Percentiles rank a stretch among this genome's conserved stretches.
These are phyloP conservation scores for Calonectria fujianensis DNA, from an alignment of 2,329 filamentous ascomycete genomes.

Conservation along the genomic window DNA sequence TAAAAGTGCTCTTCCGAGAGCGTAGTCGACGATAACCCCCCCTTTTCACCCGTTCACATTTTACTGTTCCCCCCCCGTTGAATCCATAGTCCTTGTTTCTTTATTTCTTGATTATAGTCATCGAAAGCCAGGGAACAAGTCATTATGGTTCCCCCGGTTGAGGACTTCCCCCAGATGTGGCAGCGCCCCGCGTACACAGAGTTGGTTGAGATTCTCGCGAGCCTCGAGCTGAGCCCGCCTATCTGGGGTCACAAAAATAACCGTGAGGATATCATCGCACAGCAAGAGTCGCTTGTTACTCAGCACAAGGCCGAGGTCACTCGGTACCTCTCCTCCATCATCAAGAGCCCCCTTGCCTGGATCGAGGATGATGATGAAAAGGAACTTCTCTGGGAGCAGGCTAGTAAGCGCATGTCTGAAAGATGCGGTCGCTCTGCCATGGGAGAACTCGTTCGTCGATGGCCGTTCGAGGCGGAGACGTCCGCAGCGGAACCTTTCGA, in stretches of 20 bases:
- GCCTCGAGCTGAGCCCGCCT: conserved; percentile 79
- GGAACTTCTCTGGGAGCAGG: conserved; percentile 85
- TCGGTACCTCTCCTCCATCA: conserved; percentile 81
- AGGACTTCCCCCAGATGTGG: conserved; percentile 89
- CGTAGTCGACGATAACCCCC: conserved; percentile 27
- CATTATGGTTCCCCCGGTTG: conserved; percentile 60
- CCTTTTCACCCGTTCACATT: conserved; percentile 3
- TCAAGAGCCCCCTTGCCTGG: conserved; percentile 81
- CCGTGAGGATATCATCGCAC: conserved; percentile 64
- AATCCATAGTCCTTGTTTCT: background rate
- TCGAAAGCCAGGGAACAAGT: background rate
- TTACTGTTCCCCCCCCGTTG: background rate
- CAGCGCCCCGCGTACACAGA: conserved; percentile 80
- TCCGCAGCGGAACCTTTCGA: conserved; percentile 68
- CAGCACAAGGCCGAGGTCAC: conserved; percentile 72
- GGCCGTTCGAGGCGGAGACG: conserved; percentile 67
- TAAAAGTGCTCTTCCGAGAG: conserved; percentile 39
- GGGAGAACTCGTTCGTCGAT: conserved; percentile 73
- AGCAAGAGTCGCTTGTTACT: conserved; percentile 63
- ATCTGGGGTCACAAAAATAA: conserved; percentile 76
- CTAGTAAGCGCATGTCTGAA: conserved; percentile 87
- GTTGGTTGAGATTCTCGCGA: conserved; percentile 79
- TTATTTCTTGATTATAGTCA: background rate
- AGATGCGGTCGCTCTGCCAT: conserved; percentile 84
- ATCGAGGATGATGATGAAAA: conserved; percentile 78